Evolutionary conservation across 192 early-diverging fungal species (phyloP).

Genomic region (Linnemannia hyalina): DNA sequence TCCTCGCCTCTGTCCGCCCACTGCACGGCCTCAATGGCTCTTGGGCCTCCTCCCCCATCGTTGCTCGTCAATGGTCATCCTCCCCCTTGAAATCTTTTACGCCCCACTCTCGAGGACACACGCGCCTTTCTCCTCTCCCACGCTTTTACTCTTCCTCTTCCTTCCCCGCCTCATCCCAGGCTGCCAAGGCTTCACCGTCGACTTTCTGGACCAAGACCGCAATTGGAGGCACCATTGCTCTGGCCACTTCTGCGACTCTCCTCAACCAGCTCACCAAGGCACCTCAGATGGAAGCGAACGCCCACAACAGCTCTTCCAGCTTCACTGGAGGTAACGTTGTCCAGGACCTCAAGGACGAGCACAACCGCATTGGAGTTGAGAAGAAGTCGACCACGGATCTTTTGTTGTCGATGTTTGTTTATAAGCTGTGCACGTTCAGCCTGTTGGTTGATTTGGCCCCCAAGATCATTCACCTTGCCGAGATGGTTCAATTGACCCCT

Average conservation of each 20-base stretch:
- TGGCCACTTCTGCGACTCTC: conserved; percentile 21
- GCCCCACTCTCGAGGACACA: conserved; percentile 37
- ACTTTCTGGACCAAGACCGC: conserved; percentile 27
- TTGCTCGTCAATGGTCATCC: background rate
- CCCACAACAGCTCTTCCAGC: background rate
- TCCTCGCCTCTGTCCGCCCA: conserved; percentile 3
- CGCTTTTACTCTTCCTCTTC: conserved; percentile 9
- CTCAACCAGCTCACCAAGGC: conserved; percentile 33
- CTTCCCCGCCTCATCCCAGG: background rate
- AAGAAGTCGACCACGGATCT: conserved; percentile 71
- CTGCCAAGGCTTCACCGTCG: background rate
- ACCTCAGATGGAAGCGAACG: conserved; percentile 21
- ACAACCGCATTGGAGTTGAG: conserved; percentile 54
- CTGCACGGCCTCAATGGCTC: background rate
- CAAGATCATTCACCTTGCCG: conserved; percentile 64
- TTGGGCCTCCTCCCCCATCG: conserved; percentile 1
- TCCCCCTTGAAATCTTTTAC: conserved; percentile 22
- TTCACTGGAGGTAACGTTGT: conserved; percentile 20
- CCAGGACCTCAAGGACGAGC: conserved; percentile 50
- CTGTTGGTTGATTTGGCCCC: conserved; percentile 71
- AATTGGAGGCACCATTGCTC: conserved; percentile 30
- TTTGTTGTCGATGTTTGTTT: conserved; percentile 73
- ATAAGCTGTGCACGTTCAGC: conserved; percentile 74
- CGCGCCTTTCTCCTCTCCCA: conserved; percentile 9
- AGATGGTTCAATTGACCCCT: conserved; percentile 60